Percentiles rank a stretch among this genome's conserved stretches.
Evolutionary conservation across 441 rosid genomes (phyloP).

Genomic region (Aquilaria agallochum): DNA sequence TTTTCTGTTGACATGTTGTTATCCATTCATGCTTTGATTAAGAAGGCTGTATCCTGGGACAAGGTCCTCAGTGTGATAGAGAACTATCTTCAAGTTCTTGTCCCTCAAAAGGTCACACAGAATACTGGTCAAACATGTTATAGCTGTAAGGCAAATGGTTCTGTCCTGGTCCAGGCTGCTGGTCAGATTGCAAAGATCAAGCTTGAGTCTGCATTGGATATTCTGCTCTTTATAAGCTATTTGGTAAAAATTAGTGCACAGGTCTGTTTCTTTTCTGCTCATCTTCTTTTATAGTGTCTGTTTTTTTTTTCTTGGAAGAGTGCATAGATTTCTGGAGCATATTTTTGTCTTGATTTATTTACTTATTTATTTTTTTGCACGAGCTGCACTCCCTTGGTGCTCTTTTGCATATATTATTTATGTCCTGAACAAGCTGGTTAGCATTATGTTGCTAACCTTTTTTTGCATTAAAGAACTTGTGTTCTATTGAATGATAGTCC

Average conservation of each 20-base stretch:
- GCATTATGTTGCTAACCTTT: neutral
- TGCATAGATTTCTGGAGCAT: neutral
- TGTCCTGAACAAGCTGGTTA: constrained; percentile 6
- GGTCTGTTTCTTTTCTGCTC: constrained; percentile 46
- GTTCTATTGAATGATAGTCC: too few relatives aligned
- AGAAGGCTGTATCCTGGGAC: constrained; percentile 78
- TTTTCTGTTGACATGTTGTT: constrained; percentile 77
- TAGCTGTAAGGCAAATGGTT: constrained; percentile 35
- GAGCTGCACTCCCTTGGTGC: too few relatives aligned
- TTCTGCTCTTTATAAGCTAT: constrained; percentile 79
- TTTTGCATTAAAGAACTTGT: neutral
- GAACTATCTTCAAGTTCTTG: constrained; percentile 66
- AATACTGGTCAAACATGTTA: constrained; percentile 40
- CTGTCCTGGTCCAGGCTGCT: constrained; percentile 74
- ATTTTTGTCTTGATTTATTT: neutral
- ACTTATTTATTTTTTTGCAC: neutral
- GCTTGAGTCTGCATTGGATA: constrained; percentile 86
- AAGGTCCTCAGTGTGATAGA: constrained; percentile 65
- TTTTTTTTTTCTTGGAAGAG: neutral
- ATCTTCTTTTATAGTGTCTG: neutral
- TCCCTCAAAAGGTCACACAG: constrained; percentile 67
- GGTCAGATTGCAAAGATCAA: constrained; percentile 81
- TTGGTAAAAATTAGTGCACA: constrained; percentile 71
- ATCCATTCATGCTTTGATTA: constrained; percentile 57
- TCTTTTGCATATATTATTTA: neutral